Base-by-base conservation (phyloP, 163 green algal species). In the Scenedesmus sp. region DNA sequence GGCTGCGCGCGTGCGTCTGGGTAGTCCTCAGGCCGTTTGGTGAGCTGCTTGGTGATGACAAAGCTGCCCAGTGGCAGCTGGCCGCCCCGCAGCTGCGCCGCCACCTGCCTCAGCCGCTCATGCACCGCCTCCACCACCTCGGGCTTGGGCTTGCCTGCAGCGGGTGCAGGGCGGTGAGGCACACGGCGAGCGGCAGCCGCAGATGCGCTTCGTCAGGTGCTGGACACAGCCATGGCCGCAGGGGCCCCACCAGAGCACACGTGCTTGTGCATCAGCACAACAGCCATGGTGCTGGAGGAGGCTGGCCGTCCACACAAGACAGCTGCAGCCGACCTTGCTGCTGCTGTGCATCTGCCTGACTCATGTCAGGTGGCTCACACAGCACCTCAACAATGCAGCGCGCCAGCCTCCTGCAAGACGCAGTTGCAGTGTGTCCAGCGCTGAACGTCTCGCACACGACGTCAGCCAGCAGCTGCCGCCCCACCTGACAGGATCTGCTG, bases 31-130 rank as follows among this genome's bases (percentile, higher is more conserved):
- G 97, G 97, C 35, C 94, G 89, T 94, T 99, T 99, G 68, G 98
- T 99, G 37, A 99, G 97, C 95, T 99, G 96, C 96, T 99, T 99
- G 87, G 97, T 99, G 94, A 99, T 99, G 51, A 99, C 92, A 84
- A 98, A 99, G 92, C 98, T 97, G 89, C 96, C 93, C 56, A 99
- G 90, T 0, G 94, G 93, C 78, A 94, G 86, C 90, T 93, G 82
- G 2, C 92, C 92, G 7, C 56, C 80, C 22, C 72, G 26, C 43
- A 94, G 78, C 61, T 53, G 53, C 22, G 49, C 59, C 43, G 59
- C 86, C 61, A 93, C 84, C 40, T 88, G 22, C 51, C 89, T 89
- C 81, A 96, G 89, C 44, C 94, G 65, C n/a, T 93, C 88, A 82
- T 96, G 94, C 76, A 96, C 94, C 40, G 92, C 93, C 43, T 88